Conservation (phyloP, 176 grass and related monocot genomes). For the Calamus simplicifolius region DNA sequence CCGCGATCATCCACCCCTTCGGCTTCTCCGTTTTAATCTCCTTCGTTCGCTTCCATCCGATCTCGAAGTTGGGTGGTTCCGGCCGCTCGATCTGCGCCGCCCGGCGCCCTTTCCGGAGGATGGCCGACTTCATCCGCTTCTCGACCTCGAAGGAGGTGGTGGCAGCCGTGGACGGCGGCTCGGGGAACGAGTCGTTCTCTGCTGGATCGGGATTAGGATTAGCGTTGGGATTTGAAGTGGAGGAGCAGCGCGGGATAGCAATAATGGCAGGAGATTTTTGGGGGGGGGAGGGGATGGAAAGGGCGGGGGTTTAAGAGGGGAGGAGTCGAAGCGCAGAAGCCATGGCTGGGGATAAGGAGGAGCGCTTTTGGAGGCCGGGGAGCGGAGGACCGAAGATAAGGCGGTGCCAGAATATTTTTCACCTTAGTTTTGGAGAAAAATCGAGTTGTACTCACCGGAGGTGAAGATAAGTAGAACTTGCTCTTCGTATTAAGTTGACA, state of each 20-base stretch:
- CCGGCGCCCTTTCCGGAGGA: conserved; percentile 20
- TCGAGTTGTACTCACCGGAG: no score
- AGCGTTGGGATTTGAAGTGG: conserved; percentile 16
- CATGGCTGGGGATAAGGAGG: conserved; percentile 15
- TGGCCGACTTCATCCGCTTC: conserved; percentile 38
- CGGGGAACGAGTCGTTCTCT: conserved; percentile 19
- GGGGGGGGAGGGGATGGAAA: conserved; percentile 2
- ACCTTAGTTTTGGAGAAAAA: no score
- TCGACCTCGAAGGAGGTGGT: conserved; percentile 56
- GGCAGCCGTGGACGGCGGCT: conserved; percentile 23
- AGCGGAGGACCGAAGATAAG: no score
- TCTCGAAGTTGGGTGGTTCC: conserved; percentile 76
- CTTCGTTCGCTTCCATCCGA: conserved; percentile 88
- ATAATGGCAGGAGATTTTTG: conserved; percentile 11
- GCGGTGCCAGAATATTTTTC: no score
- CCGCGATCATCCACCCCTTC: conserved; percentile 66
- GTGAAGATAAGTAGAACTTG: no score
- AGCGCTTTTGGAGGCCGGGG: no score
- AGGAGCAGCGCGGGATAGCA: conserved; percentile 32
- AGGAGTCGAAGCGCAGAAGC: conserved; percentile 31
- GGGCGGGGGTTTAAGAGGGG: background rate
- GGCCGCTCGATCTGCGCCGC: conserved; percentile 33
- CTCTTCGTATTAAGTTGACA: no score
- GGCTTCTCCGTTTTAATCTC: conserved; percentile 61
- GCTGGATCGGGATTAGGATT: conserved; percentile 1